phyloP scores from a whole-genome alignment of 1,284 basidiomycete genomes.

The Pseudozyma pruni region DNA sequence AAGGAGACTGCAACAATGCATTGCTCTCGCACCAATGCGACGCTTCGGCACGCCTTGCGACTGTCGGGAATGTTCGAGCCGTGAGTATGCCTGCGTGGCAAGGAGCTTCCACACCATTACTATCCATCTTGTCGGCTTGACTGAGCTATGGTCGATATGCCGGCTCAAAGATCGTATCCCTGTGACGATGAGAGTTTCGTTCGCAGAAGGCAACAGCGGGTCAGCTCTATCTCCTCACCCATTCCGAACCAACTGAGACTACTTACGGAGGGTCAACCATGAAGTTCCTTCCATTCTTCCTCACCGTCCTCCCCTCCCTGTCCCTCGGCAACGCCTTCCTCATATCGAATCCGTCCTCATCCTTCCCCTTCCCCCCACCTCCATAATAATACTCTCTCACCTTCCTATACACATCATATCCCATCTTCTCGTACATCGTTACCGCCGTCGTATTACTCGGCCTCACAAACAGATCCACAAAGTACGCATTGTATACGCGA shows the following conservation, averaged over 20 bases:
- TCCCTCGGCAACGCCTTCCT: slow-evolving; percentile 69
- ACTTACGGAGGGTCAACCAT: slow-evolving; percentile 56
- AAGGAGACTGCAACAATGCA: too few species aligned
- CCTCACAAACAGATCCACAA: slow-evolving; percentile 90
- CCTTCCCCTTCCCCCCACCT: slow-evolving; percentile 73
- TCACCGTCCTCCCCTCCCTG: slow-evolving; percentile 43
- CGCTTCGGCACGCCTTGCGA: too few species aligned
- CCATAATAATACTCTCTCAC: slow-evolving; percentile 87
- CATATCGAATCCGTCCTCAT: slow-evolving; percentile 94
- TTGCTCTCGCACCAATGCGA: too few species aligned
- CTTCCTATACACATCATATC: slow-evolving; percentile 84
- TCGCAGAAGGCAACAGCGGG: too few species aligned
- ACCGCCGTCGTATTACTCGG: slow-evolving; percentile 73
- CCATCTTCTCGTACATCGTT: slow-evolving; percentile 87
- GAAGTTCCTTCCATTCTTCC: slow-evolving; percentile 50
- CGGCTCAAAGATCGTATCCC: slow-evolving; percentile 39
- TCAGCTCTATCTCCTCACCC: too few species aligned
- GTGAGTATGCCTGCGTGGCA: background rate
- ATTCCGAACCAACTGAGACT: too few species aligned
- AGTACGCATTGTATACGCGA: slow-evolving; percentile 73
- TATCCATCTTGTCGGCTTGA: background rate
- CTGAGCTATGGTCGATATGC: slow-evolving; percentile 25
- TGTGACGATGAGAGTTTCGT: too few species aligned
- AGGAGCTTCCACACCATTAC: too few species aligned
- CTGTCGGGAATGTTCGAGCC: too few species aligned